These are phyloP conservation scores for Komagataella populi DNA, from an alignment of 805 yeast genomes.

Conservation along the genomic window DNA sequence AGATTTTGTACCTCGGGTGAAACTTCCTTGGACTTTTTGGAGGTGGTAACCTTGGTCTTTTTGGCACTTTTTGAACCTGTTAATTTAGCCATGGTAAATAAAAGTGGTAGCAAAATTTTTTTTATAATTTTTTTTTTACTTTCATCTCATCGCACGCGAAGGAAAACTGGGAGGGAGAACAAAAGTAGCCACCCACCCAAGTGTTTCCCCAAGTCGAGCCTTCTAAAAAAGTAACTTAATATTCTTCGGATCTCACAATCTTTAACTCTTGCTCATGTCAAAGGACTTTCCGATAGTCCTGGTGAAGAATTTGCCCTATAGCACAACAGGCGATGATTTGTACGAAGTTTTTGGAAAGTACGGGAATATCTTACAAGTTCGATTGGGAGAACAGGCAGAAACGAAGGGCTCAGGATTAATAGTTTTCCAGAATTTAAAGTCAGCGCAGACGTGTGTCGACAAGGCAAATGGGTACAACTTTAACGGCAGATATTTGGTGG, in stretches of 20 bases:
- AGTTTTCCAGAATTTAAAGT: slow-evolving; percentile 31
- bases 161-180: neutral
- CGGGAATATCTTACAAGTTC: slow-evolving; percentile 42
- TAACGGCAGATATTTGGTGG: slow-evolving; percentile 44
- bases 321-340: slow-evolving; percentile 28
- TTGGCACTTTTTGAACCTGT: neutral
- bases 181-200: neutral
- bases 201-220: too few species aligned
- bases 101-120: neutral
- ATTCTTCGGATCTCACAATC: too few species aligned
- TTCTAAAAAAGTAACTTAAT: too few species aligned
- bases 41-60: neutral
- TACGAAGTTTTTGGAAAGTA: slow-evolving; percentile 38
- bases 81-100: neutral
- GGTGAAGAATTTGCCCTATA: slow-evolving; percentile 47
- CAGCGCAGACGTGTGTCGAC: slow-evolving; percentile 37
- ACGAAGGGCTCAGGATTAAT: slow-evolving; percentile 41
- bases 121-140: too few species aligned
- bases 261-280: neutral
- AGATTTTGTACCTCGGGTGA: neutral
- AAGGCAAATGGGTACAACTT: slow-evolving; percentile 48
- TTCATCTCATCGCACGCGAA: neutral
- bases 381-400: slow-evolving; percentile 24
- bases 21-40: neutral
- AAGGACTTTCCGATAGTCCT: slow-evolving; percentile 22